Conservation (phyloP, 2,329 filamentous ascomycete species). For the Annulohypoxylon truncatum region DNA sequence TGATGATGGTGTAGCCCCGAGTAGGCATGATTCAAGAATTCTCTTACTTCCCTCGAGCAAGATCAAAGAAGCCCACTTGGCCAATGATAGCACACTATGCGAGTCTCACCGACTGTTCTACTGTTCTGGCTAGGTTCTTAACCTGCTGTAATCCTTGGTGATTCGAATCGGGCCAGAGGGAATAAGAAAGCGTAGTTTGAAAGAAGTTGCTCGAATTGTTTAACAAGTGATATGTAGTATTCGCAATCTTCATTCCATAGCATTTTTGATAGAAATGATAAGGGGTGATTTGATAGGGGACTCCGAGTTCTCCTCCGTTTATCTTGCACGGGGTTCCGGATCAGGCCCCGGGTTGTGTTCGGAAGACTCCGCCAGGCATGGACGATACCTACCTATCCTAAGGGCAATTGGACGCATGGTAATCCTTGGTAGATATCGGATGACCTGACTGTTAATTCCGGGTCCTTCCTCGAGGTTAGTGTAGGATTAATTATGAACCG, state of each 20-base stretch:
- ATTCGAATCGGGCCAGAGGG: background rate
- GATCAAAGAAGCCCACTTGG: background rate
- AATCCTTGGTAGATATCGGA: slow-evolving; percentile 56
- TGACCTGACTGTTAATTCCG: slow-evolving; percentile 63
- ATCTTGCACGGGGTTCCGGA: slow-evolving; percentile 51
- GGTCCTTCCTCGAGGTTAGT: slow-evolving; percentile 68
- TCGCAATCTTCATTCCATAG: background rate
- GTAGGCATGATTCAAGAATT: background rate
- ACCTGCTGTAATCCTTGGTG: background rate
- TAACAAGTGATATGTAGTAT: no score
- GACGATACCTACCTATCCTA: slow-evolving; percentile 63
- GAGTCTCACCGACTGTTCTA: background rate
- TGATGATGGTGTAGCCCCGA: background rate
- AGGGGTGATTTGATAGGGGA: background rate
- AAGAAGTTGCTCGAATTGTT: background rate
- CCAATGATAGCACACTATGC: background rate
- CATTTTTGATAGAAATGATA: background rate
- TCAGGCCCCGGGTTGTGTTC: slow-evolving; percentile 60
- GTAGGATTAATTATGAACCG: slow-evolving; percentile 54
- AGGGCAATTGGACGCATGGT: slow-evolving; percentile 55
- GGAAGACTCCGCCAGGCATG: slow-evolving; percentile 51
- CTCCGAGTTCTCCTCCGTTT: background rate
- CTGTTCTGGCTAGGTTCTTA: background rate
- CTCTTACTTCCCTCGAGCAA: background rate
- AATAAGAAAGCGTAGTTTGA: background rate